phyloP scores from a whole-genome alignment of 2,329 filamentous ascomycete genomes.

The Phyllosticta citribraziliensis region DNA sequence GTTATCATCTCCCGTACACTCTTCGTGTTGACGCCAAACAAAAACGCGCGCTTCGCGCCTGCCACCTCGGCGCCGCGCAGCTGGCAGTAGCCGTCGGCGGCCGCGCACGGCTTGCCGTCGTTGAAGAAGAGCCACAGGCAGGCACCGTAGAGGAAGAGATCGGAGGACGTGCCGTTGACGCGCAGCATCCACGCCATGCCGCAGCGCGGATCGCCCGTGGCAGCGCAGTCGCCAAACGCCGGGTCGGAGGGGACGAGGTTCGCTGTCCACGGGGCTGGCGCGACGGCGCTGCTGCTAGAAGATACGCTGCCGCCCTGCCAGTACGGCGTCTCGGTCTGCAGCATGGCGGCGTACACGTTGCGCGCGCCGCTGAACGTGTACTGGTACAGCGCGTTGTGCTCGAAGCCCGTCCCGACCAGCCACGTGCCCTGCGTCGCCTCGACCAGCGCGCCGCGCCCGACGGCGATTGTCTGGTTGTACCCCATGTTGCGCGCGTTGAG shows the following conservation, averaged over 20 bases:
- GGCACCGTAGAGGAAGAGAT: conserved; percentile 4
- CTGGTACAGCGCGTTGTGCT: conserved; percentile 46
- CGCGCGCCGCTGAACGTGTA: conserved; percentile 41
- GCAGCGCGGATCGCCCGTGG: conserved; percentile 11
- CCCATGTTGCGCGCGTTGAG: neutral
- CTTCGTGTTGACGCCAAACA: conserved; percentile 7
- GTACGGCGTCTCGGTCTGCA: conserved; percentile 49
- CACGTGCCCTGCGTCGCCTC: conserved; percentile 42
- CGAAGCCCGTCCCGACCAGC: conserved; percentile 43
- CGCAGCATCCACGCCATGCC: conserved; percentile 10
- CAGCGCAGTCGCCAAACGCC: conserved; percentile 17
- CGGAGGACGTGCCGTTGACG: neutral
- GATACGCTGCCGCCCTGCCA: conserved; percentile 22
- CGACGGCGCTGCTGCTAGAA: conserved; percentile 21
- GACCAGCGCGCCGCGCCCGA: conserved; percentile 39
- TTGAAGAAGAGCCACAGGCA: conserved; percentile 9
- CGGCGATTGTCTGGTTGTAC: conserved; percentile 32
- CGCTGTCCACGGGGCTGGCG: conserved; percentile 33
- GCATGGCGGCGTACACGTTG: conserved; percentile 42
- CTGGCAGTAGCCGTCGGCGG: neutral
- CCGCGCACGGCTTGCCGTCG: neutral
- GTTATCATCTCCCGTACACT: neutral
- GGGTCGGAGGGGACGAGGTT: conserved; percentile 23
- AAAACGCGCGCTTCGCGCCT: neutral
- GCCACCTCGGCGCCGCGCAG: neutral